phyloP scores from a whole-genome alignment of 1,284 basidiomycete species.

The Tilletia indica region DNA sequence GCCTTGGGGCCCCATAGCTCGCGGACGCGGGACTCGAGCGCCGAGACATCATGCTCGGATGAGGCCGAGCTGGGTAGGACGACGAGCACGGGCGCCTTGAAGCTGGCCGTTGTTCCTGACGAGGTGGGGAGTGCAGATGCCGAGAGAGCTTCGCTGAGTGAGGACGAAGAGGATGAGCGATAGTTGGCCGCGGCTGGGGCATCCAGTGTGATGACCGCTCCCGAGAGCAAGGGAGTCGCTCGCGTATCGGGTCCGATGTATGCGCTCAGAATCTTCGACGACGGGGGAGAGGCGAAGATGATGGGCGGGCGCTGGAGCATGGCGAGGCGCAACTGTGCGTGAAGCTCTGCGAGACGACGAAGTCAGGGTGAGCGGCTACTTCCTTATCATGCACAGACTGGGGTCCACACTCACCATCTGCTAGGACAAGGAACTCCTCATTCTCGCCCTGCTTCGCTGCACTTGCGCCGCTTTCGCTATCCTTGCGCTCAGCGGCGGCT shows the following conservation, averaged over 20 bases:
- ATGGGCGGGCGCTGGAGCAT: constrained; percentile 12
- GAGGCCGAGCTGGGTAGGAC: background rate
- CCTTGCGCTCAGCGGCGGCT: constrained; percentile 1
- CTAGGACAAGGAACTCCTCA: constrained; percentile 10
- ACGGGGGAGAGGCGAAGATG: constrained; percentile 13
- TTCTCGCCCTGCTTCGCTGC: background rate
- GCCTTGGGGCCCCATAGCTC: constrained; percentile 8
- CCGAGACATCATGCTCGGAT: background rate
- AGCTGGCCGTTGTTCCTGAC: background rate
- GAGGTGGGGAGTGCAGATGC: background rate
- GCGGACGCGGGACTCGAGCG: background rate
- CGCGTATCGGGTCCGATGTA: constrained; percentile 12
- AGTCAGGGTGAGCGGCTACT: background rate
- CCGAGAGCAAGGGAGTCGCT: background rate
- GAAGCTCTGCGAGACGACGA: constrained; percentile 9
- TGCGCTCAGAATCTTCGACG: constrained; percentile 9
- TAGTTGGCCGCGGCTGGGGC: background rate
- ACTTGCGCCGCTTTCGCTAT: background rate
- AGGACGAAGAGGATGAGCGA: background rate
- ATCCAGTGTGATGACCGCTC: background rate
- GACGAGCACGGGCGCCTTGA: constrained; percentile 10
- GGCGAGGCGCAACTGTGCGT: constrained; percentile 7
- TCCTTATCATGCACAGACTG: background rate
- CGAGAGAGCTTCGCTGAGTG: background rate
- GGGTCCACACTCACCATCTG: background rate